A percentile compares a stretch with the other conserved stretches of the same genome.
Conservation (phyloP, 345 rosid genomes). For the Eucalyptus caleyi region DNA sequence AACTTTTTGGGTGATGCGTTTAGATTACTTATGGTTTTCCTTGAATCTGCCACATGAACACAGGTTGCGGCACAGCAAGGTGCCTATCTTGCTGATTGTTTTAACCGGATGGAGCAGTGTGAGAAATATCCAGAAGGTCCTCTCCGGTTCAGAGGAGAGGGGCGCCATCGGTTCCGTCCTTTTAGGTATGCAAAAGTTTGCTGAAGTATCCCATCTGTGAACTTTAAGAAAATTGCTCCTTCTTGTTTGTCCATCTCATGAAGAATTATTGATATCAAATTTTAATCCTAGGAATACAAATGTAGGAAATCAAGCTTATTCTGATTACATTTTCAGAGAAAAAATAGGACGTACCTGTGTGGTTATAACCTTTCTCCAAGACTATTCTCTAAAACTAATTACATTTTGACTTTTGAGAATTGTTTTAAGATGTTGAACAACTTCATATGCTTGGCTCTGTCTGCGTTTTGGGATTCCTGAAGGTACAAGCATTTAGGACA, state of each 20-base stretch:
- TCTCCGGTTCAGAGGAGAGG: constrained; percentile 79
- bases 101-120: constrained; percentile 85
- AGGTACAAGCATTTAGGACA: constrained; percentile 94
- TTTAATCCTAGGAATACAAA: not conserved
- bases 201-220: not conserved
- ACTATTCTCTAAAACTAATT: not conserved
- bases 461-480: not conserved
- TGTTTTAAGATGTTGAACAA: not conserved
- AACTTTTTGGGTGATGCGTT: not conserved
- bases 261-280: not conserved
- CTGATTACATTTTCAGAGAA: not conserved
- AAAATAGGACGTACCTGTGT: not conserved
- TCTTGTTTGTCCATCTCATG: not conserved
- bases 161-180: constrained; percentile 93
- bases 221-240: not conserved
- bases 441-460: not conserved
- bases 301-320: not conserved
- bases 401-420: not conserved
- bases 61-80: constrained; percentile 99
- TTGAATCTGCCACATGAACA: not conserved
- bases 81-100: constrained; percentile 80
- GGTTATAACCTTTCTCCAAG: not conserved
- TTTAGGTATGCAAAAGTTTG: constrained; percentile 37
- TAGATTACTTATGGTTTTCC: not conserved
- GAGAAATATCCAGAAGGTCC: constrained; percentile 94